Conservation (phyloP, 2,329 filamentous ascomycete genomes). For the Penicillium frequentans region DNA sequence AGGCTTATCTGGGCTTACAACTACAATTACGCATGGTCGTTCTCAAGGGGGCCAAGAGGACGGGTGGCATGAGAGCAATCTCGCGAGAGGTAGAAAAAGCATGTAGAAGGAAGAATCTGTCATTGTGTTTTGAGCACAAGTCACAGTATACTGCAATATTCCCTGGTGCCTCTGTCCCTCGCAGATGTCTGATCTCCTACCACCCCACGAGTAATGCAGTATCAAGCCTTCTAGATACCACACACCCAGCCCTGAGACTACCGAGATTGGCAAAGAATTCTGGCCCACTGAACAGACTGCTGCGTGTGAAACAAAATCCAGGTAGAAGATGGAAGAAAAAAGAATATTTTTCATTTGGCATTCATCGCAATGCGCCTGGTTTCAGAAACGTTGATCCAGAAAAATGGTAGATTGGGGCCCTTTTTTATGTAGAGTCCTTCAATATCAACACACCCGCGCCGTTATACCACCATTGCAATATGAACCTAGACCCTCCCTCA, state of each 20-base stretch:
- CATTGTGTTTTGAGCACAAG: not conserved
- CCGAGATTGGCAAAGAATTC: not conserved
- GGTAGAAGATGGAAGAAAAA: constrained; percentile 52
- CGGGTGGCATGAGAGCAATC: not conserved
- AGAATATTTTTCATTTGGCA: constrained; percentile 66
- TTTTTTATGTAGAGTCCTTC: constrained; percentile 23
- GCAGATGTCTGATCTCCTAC: not conserved
- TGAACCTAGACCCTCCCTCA: constrained; percentile 54
- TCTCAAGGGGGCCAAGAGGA: not conserved
- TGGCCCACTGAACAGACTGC: not conserved
- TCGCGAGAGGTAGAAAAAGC: not conserved
- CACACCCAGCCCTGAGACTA: not conserved
- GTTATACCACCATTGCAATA: constrained; percentile 59
- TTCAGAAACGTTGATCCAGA: constrained; percentile 26
- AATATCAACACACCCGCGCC: constrained; percentile 25
- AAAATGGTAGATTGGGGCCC: constrained; percentile 23
- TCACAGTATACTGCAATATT: not conserved
- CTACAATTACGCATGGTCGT: not conserved
- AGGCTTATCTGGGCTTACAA: not conserved
- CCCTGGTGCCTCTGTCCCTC: not conserved
- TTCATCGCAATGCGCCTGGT: constrained; percentile 34
- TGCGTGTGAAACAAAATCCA: not conserved
- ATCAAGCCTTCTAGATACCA: not conserved
- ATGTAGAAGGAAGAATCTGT: not conserved
- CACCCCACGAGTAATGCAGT: not conserved